Evolutionary conservation across 768 basidiomycete species (phyloP).

Genomic region (Tylopilus plumbeoviolaceoides): DNA sequence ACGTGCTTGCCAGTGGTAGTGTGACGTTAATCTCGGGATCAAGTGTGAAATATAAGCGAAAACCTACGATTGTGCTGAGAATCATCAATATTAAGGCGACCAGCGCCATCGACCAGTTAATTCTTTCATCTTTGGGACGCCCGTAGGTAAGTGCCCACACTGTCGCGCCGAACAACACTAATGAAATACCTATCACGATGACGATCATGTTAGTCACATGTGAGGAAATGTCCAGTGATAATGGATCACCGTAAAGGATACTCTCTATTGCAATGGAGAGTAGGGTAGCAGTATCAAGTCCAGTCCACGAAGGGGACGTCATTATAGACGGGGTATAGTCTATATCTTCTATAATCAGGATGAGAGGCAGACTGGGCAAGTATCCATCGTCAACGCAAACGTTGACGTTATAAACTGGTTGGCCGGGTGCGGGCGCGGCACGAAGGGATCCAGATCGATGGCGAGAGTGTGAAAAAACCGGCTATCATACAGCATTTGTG

Average conservation of each 20-base stretch:
- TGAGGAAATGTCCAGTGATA: background rate
- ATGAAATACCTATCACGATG: constrained; percentile 15
- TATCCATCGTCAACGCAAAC: background rate
- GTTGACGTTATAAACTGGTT: background rate
- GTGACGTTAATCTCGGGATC: background rate
- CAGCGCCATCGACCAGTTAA: constrained; percentile 22
- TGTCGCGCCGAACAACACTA: constrained; percentile 21
- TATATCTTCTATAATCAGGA: background rate
- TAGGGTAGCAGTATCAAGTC: constrained; percentile 13
- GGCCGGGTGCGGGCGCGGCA: background rate
- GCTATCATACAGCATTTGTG: background rate
- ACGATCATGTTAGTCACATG: background rate
- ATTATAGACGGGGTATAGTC: background rate
- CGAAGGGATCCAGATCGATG: too few species aligned
- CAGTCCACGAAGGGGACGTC: constrained; percentile 1
- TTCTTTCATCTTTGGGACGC: constrained; percentile 8
- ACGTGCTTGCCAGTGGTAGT: constrained; percentile 23
- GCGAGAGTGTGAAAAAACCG: background rate
- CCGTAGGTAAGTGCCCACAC: constrained; percentile 21
- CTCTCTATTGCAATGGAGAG: constrained; percentile 17
- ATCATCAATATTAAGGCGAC: constrained; percentile 21
- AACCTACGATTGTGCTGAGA: constrained; percentile 19
- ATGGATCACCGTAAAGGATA: constrained; percentile 20
- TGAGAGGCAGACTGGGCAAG: too few species aligned
- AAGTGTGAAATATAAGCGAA: background rate